Conservation (phyloP, 2,329 filamentous ascomycete genomes). For the Trichoderma afroharzianum region DNA sequence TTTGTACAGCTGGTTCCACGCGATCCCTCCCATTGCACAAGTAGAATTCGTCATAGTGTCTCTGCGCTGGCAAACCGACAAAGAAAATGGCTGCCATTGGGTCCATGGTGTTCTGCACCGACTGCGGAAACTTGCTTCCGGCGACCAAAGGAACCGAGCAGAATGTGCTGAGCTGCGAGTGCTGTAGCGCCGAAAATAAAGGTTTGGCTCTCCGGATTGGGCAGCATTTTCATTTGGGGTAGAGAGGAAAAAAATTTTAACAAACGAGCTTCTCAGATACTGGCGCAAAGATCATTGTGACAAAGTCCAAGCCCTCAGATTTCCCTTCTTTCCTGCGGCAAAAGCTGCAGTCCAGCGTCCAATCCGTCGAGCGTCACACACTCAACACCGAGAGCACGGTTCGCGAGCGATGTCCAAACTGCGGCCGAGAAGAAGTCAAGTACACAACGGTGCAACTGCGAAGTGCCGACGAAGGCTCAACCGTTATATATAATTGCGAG, state of each 20-base stretch:
- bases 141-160: conserved; percentile 73
- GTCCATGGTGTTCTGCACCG: conserved; percentile 86
- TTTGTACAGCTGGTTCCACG: conserved; percentile 22
- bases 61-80: conserved; percentile 4
- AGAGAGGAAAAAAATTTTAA: conserved; percentile 18
- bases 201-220: conserved; percentile 48
- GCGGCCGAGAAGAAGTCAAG: conserved; percentile 75
- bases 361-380: conserved; percentile 74
- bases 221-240: not conserved
- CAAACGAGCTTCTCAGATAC: conserved; percentile 51
- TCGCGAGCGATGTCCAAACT: conserved; percentile 71
- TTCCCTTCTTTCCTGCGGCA: conserved; percentile 88
- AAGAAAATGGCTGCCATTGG: conserved; percentile 77
- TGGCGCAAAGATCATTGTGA: conserved; percentile 71
- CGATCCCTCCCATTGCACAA: conserved; percentile 10
- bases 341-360: conserved; percentile 78
- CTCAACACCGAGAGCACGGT: conserved; percentile 68
- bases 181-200: conserved; percentile 81
- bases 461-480: conserved; percentile 91
- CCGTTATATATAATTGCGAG: conserved; percentile 84
- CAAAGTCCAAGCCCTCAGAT: conserved; percentile 80
- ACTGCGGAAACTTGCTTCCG: conserved; percentile 87
- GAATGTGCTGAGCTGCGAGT: conserved; percentile 74
- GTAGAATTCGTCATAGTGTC: conserved; percentile 4
- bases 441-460: conserved; percentile 83